Conservation (phyloP, 1,284 basidiomycete genomes). For the Cryptococcus amylolentus region DNA sequence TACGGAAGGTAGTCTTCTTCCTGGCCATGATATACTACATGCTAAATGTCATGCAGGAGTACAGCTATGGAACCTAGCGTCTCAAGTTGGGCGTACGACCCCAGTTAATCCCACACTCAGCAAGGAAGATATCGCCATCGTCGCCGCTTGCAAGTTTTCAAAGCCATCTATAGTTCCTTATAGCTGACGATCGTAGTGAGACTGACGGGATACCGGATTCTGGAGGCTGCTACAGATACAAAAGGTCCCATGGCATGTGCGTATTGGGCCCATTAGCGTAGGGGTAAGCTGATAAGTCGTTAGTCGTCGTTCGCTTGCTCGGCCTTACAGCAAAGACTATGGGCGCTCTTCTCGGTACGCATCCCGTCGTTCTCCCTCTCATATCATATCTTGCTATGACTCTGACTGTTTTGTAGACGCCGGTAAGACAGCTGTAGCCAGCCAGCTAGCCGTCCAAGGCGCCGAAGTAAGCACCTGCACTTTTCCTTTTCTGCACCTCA, state of each 20-base stretch:
- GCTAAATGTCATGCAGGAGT: background rate
- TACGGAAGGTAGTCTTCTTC: background rate
- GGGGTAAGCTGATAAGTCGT: background rate
- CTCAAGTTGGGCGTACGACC: background rate
- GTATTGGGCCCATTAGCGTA: background rate
- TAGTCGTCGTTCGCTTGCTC: conserved; percentile 1
- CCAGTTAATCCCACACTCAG: background rate
- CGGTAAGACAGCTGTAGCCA: background rate
- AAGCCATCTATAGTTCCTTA: background rate
- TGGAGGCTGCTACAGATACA: conserved; percentile 1
- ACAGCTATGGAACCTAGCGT: conserved; percentile 2
- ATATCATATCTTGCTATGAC: background rate
- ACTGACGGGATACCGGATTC: background rate
- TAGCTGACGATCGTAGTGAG: background rate
- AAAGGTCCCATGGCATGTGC: background rate
- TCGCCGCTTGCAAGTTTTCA: background rate
- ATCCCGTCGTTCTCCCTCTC: background rate
- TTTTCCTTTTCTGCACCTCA: background rate
- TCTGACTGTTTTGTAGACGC: background rate
- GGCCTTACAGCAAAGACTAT: background rate
- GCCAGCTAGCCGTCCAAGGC: background rate
- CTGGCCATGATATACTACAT: background rate
- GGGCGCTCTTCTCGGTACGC: background rate
- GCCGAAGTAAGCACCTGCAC: background rate
- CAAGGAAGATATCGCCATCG: background rate